Evolutionary conservation across 768 basidiomycete species (phyloP).

Genomic region (Suillus subalutaceus): DNA sequence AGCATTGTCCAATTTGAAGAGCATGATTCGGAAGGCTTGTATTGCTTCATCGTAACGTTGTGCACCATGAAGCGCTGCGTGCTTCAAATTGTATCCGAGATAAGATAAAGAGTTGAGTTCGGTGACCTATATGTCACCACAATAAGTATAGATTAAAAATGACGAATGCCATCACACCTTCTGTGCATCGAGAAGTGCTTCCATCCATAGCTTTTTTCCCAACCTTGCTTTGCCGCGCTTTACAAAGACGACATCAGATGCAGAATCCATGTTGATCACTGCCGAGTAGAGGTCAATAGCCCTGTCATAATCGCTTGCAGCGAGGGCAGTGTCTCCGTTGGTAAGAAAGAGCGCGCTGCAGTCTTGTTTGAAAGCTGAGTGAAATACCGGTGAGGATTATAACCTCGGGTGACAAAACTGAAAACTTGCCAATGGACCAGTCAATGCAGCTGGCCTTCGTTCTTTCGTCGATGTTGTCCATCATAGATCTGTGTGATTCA

Average conservation of each 20-base stretch:
- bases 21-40: accelerated
- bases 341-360: background rate
- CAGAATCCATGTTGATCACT: background rate
- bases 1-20: background rate
- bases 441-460: background rate
- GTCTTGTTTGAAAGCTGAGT: background rate
- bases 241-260: background rate
- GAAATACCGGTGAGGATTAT: background rate
- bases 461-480: background rate
- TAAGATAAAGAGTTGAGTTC: background rate
- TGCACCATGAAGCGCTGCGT: background rate
- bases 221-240: background rate
- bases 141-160: too few species aligned
- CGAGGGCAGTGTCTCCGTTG: background rate
- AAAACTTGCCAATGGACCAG: background rate
- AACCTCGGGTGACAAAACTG: background rate
- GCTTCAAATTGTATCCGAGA: background rate
- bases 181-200: background rate
- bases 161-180: background rate
- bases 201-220: background rate
- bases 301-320: background rate
- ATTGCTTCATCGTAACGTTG: background rate
- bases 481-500: background rate
- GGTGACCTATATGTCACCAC: too few species aligned
- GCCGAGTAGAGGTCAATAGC: background rate